Base-by-base conservation (phyloP, 306 rosid species). In the Carpinus viminea region DNA sequence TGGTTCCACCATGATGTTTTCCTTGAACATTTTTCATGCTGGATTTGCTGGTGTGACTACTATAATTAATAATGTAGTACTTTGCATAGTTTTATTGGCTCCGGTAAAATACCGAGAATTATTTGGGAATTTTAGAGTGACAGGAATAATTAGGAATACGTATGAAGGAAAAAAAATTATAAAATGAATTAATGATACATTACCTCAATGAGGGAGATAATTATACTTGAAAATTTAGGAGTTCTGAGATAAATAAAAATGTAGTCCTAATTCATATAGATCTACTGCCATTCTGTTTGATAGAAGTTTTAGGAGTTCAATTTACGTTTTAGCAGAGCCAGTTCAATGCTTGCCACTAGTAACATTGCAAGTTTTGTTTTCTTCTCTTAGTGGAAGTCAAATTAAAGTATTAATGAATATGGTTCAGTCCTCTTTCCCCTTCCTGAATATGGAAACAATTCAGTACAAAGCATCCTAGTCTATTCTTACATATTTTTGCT, bases 351-450 rank as follows among this genome's bases (percentile, higher is more conserved):
- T 18, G 51, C 51, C 51, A 16, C 51, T 18, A 36, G 47, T 38
- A 20, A 9, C 26, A 55, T 41, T 41, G 53, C 21, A 17, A 65
- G 74, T 52, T 76, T 68, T 80, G 64, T 57, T 81, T 45, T 79
- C 76, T 69, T 73, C 8, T 56, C 79, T 54, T 2, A 12, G 52
- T 74, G 61, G 85, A 59, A 74, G 61, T 68, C 31, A 46, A 54
- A 70, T 46, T 21, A 24, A 24, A 73, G 18, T 4, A 80, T 17
- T 57, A 36, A 55, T 17, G 72, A 3, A 66, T 66, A 66, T 9
- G 72, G 26, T 38, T 24, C 31, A 18, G 12, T 71, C 62, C 53
- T 17, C 26, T 60, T 61, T 36, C 52, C 48, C 47, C 10, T n/a
- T 45, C n/a, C 18, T 60, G 28, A 43, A 38, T 70, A 38, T 57